Conservation (phyloP, 345 rosid genomes). For the Salix udensis region DNA sequence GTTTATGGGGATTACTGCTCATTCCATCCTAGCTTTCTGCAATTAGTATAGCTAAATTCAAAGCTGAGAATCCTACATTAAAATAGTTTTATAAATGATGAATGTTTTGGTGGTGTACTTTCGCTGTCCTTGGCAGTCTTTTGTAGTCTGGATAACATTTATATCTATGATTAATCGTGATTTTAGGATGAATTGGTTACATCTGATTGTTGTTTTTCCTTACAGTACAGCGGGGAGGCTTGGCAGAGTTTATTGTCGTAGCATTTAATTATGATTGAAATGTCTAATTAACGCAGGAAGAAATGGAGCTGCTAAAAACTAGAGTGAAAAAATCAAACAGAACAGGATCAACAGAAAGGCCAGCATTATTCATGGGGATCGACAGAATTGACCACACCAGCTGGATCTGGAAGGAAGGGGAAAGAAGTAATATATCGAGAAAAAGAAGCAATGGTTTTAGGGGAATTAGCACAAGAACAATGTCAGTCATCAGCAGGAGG, state of each 20-base stretch:
- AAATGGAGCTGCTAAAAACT: constrained; percentile 39
- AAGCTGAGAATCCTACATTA: background rate
- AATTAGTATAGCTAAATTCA: background rate
- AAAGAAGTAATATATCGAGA: constrained; percentile 5
- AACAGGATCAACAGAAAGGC: constrained; percentile 19
- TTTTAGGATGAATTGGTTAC: background rate
- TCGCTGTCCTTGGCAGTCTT: background rate
- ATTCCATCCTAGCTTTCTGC: background rate
- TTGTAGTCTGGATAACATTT: background rate
- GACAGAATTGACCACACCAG: constrained; percentile 8
- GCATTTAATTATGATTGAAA: background rate
- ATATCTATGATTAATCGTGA: background rate
- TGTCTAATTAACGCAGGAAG: constrained; percentile 42
- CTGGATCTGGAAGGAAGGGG: constrained; percentile 21
- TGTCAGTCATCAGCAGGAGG: constrained; percentile 8
- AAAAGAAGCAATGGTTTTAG: constrained; percentile 5
- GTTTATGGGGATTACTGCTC: background rate
- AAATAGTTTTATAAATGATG: background rate
- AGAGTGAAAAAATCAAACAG: constrained; percentile 30
- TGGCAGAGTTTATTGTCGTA: background rate
- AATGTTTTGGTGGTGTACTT: background rate
- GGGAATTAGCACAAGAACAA: constrained; percentile 8
- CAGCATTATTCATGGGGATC: constrained; percentile 16
- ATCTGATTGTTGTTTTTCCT: background rate
- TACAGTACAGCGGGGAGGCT: background rate